Evolutionary conservation across 192 early-diverging fungal species (phyloP), one percentile per base, ranked within the genome.

Genomic region (Coemansia sp.): DNA sequence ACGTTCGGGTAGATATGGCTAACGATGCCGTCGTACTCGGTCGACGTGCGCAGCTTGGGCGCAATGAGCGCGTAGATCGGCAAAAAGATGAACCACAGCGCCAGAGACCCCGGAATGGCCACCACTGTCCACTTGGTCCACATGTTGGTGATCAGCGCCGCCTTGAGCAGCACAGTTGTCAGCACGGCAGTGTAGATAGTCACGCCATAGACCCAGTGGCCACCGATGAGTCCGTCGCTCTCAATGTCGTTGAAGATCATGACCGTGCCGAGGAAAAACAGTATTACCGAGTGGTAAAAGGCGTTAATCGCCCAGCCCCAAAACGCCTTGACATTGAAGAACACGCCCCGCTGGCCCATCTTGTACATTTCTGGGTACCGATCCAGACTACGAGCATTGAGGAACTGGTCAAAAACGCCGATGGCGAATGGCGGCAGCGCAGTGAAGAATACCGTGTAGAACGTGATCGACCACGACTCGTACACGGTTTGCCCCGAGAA

Each of bases 61-160:
- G 86, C 91, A 35, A 98, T 74, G 16, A 84, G 69, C 9, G 90
- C 87, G 72, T 95, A 95, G 28, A 96, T 59, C 0, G 96, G 92
- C 76, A 97, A 86, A 47, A 91, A 88, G 48, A 88, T 75, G 57
- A 97, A 84, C 95, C 95, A 99, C 61, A 97, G 83, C 18, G 87
- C 65, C 71, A 97, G 87, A 37, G 93, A 95, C 0, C 97, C 97
- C 33, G 91, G 89, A 55, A 97, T 88, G 35, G 95, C 96, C 39
- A 95, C 70, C 61, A 88, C 90, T 0, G 97, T 97, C 71, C 95
- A 97, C 61, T 94, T 95, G 64, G 94, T 95, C 94, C 94, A 99
- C 35, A 92, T 86, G 64, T 88, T 91, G 43, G 89, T 90, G 58
- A 93, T 92, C 63, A 99, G 70, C 16, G 92, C 93, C 0, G 92